Conservation (phyloP, 2,329 filamentous ascomycete genomes). For the Colletotrichum siamense region DNA sequence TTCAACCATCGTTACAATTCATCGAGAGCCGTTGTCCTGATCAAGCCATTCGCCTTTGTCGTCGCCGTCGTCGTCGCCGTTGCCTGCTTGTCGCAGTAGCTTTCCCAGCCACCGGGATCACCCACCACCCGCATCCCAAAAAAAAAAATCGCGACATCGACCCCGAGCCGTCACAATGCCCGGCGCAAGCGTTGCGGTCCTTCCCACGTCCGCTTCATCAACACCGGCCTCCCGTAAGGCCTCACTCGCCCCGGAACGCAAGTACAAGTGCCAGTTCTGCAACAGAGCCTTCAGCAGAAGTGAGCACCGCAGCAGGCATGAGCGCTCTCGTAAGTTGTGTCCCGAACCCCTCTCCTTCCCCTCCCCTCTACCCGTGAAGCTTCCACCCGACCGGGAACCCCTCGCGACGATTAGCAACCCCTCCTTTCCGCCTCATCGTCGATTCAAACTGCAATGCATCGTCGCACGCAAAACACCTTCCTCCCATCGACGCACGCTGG, state of each 20-base stretch:
- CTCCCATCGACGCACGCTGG: neutral
- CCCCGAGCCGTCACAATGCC: slow-evolving; percentile 63
- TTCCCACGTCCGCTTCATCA: slow-evolving; percentile 68
- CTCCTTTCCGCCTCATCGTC: neutral
- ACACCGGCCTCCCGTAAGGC: slow-evolving; percentile 78
- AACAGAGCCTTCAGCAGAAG: slow-evolving; percentile 96
- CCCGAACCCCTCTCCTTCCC: slow-evolving; percentile 11
- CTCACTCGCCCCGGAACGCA: slow-evolving; percentile 85
- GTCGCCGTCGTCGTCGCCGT: slow-evolving; percentile 26
- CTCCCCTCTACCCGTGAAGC: slow-evolving; percentile 10
- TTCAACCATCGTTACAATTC: slow-evolving; percentile 63
- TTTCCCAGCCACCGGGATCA: slow-evolving; percentile 20
- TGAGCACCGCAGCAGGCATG: slow-evolving; percentile 95
- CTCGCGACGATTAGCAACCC: neutral
- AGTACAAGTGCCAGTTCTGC: slow-evolving; percentile 99
- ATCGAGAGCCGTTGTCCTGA: slow-evolving; percentile 34
- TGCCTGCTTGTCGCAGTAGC: slow-evolving; percentile 19
- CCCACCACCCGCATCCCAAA: slow-evolving; percentile 20
- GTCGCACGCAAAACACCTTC: neutral
- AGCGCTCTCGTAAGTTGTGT: slow-evolving; percentile 88
- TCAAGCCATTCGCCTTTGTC: slow-evolving; percentile 32
- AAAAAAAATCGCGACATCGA: slow-evolving; percentile 32
- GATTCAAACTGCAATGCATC: neutral
- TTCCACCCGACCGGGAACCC: slow-evolving; percentile 5
- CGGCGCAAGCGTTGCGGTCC: slow-evolving; percentile 70